Conservation (phyloP, 2,329 filamentous ascomycete genomes). For the Hypoxylon sp. region DNA sequence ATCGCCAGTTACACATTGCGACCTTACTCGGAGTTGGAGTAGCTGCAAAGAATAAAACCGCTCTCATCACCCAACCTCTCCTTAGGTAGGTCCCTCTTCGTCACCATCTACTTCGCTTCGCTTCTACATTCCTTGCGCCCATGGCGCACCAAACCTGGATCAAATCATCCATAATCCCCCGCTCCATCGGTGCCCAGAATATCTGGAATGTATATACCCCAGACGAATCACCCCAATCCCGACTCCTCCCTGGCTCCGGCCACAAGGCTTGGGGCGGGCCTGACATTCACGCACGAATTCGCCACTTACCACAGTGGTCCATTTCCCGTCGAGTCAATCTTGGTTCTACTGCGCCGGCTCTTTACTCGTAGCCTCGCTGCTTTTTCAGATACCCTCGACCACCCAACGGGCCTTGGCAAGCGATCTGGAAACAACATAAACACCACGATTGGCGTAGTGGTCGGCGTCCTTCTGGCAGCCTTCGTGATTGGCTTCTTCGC, state of each 20-base stretch:
- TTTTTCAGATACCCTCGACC: conserved; percentile 21
- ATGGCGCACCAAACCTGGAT: conserved; percentile 35
- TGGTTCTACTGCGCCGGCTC: conserved; percentile 11
- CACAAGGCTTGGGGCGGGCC: conserved; percentile 23
- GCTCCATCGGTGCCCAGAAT: conserved; percentile 24
- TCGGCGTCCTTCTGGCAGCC: conserved; percentile 47
- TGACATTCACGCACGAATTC: conserved; percentile 19
- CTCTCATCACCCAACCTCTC: conserved; percentile 34
- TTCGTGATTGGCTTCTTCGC: conserved; percentile 42
- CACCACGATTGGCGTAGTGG: conserved; percentile 47
- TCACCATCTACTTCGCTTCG: conserved; percentile 25
- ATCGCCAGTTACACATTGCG: conserved; percentile 45
- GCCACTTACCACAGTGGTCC: conserved; percentile 16
- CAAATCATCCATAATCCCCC: conserved; percentile 28
- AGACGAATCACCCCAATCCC: conserved; percentile 27
- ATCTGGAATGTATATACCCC: conserved; percentile 44
- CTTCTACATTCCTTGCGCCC: conserved; percentile 34
- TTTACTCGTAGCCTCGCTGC: conserved; percentile 17
- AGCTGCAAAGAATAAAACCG: conserved; percentile 41
- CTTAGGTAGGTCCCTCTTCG: conserved; percentile 32
- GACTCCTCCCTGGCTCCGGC: conserved; percentile 30
- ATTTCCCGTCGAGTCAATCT: conserved; percentile 25
- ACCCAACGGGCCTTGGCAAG: conserved; percentile 33
- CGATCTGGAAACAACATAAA: conserved; percentile 41
- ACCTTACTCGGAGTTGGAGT: conserved; percentile 33